Evolutionary conservation across 139 green algal species (phyloP), one percentile per base, ranked within the genome.

Genomic region (Zygnema circumcarinatum): DNA sequence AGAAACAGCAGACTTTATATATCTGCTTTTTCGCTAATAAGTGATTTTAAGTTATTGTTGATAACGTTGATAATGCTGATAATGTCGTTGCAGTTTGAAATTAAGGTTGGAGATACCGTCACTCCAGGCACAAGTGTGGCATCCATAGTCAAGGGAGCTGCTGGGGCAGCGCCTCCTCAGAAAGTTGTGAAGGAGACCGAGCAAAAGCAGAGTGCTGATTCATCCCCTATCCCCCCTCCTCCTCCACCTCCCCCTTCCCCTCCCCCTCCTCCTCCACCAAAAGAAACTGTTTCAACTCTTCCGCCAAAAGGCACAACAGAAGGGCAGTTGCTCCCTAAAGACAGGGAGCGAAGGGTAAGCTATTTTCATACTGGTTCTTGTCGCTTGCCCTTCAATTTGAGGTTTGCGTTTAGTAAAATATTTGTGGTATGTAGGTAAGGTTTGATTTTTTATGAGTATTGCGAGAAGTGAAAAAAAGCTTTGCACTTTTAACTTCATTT

Each of bases 31-130:
- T n/a, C n/a, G n/a, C n/a, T n/a, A n/a, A n/a, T n/a, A n/a, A n/a
- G n/a, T n/a, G n/a, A n/a, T n/a, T n/a, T n/a, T n/a, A n/a, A n/a
- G n/a, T n/a, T n/a, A n/a, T n/a, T n/a, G n/a, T n/a, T n/a, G n/a
- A n/a, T n/a, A n/a, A n/a, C n/a, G n/a, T n/a, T n/a, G n/a, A n/a
- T n/a, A n/a, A n/a, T n/a, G n/a, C n/a, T n/a, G n/a, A n/a, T n/a
- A n/a, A n/a, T n/a, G n/a, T n/a, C n/a, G n/a, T n/a, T n/a, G 89
- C 39, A 87, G 33, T 25, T 74, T 85, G 21, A 80, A 2, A 92
- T 98, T 0, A 91, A 92, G 21, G 93, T 95, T 74, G 94, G 95
- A 0, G 97, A 99, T 90, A 96, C 93, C 0, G 97, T 99, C 1
- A 84, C 89, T 1, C 95, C 98, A 0, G 96, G 96, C 2, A 95